phyloP scores from a whole-genome alignment of 2,329 filamentous ascomycete genomes.

The Epichloe brachyelytri region DNA sequence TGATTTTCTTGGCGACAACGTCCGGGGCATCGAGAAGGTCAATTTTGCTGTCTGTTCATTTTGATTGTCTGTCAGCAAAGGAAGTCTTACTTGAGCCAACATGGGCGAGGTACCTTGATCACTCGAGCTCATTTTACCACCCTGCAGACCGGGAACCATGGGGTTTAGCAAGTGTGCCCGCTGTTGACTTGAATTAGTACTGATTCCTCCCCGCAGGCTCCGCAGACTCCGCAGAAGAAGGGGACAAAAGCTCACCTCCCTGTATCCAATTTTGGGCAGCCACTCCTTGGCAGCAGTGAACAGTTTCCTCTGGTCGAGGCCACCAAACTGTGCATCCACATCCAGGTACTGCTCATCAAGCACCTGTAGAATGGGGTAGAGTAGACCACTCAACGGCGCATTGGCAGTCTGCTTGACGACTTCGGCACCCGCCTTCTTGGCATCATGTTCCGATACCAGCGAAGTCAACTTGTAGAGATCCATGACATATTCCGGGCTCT shows the following conservation, averaged over 20 bases:
- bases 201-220: not conserved
- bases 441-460: constrained; percentile 63
- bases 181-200: constrained; percentile 6
- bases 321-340: constrained; percentile 81
- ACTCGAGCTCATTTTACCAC: constrained; percentile 78
- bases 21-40: constrained; percentile 78
- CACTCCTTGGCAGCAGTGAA: constrained; percentile 78
- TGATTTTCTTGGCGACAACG: constrained; percentile 65
- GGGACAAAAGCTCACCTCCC: constrained; percentile 30
- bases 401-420: constrained; percentile 86
- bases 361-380: constrained; percentile 53
- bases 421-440: constrained; percentile 83
- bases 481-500: constrained; percentile 63
- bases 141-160: constrained; percentile 78
- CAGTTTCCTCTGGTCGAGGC: constrained; percentile 75
- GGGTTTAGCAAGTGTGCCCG: constrained; percentile 39
- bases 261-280: constrained; percentile 76
- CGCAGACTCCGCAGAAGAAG: too few relatives aligned
- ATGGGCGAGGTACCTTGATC: constrained; percentile 37
- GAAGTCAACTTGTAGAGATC: constrained; percentile 69
- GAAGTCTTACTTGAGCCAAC: not conserved
- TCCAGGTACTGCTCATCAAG: constrained; percentile 83
- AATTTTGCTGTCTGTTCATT: constrained; percentile 62
- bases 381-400: constrained; percentile 43
- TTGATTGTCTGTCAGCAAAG: not conserved